Base-by-base conservation (phyloP, 2,329 filamentous ascomycete species). In the Fusarium equiseti region DNA sequence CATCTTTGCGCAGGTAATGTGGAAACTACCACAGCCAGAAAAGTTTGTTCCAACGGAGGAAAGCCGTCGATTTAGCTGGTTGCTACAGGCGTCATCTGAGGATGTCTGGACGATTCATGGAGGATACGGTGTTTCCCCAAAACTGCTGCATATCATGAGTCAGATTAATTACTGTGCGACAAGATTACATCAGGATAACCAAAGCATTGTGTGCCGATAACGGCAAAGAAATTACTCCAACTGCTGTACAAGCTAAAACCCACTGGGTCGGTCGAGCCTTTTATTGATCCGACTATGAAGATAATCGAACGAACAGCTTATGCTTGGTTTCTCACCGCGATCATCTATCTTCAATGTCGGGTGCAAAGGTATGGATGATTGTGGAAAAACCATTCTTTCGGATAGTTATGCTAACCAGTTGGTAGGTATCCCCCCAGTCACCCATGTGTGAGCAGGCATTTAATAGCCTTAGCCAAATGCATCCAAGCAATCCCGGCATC, bases 331-430 rank as follows among this genome's bases (percentile, higher is more conserved):
- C 54, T 57, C 44, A 48, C 54, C 22, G 54, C 54, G 26, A 57
- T 57, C 54, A 57, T 57, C 54, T 57, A 57, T 49, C 54, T 57
- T 57, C 54, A 27, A 57, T 57, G 54, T 24, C 54, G 54, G 31
- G 54, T 57, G 24, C 54, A 57, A 31, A 57, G 54, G 54, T 57
- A 57, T 31, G 54, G 22, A 57, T 40, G 38, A 31, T 54, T 35
- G 15, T 45, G 26, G 5, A 44, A n/a, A 35, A 22, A n/a, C 9
- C 29, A 20, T 35, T 54, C 51, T 54, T 54, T 20, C n/a, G 35
- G 27, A 45, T 45, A 54, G 51, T 45, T 45, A 44, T 24, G 51
- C 40, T 54, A 45, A 54, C 51, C 51, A 54, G 51, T 22, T 43
- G 20, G 27, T 42, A 54, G 51, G 51, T 54, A 54, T 6, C 40